phyloP scores from a whole-genome alignment of 2,329 filamentous ascomycete genomes.

The Clarireedia sp. region DNA sequence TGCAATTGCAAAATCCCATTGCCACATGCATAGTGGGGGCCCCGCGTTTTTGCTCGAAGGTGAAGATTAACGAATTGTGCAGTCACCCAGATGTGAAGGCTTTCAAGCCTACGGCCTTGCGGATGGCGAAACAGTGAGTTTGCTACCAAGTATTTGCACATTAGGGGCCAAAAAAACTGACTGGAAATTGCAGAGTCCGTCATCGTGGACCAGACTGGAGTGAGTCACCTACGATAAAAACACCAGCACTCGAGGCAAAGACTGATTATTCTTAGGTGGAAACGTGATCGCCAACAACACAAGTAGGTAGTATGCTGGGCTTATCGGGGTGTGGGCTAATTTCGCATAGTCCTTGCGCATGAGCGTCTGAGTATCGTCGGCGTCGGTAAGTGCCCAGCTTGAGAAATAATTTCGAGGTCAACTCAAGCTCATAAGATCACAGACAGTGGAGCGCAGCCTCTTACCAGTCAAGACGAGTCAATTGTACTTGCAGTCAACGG shows the following conservation, averaged over 20 bases:
- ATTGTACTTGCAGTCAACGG: slow-evolving; percentile 96
- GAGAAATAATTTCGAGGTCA: background rate
- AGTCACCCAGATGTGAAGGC: slow-evolving; percentile 68
- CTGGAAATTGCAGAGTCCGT: slow-evolving; percentile 31
- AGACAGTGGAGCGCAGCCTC: slow-evolving; percentile 84
- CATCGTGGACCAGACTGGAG: slow-evolving; percentile 99
- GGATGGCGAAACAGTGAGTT: slow-evolving; percentile 84
- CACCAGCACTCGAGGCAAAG: background rate
- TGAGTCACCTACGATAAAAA: slow-evolving; percentile 5
- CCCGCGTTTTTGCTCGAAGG: slow-evolving; percentile 10
- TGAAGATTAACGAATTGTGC: slow-evolving; percentile 49
- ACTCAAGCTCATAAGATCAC: background rate
- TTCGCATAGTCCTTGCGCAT: slow-evolving; percentile 73
- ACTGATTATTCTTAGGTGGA: slow-evolving; percentile 38
- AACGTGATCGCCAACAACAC: slow-evolving; percentile 86
- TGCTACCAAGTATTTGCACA: too few relatives aligned
- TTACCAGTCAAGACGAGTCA: slow-evolving; percentile 82
- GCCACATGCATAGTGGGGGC: slow-evolving; percentile 8
- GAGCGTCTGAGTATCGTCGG: slow-evolving; percentile 97
- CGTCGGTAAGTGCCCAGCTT: slow-evolving; percentile 38
- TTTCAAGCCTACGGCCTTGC: slow-evolving; percentile 91
- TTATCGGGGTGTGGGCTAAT: slow-evolving; percentile 14
- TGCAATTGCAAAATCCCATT: background rate
- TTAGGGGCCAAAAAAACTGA: background rate
- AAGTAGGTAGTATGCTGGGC: slow-evolving; percentile 48